Evolutionary conservation across 129 eudicot species (phyloP).

Genomic region (Chrysanthemum lavandulifolium): DNA sequence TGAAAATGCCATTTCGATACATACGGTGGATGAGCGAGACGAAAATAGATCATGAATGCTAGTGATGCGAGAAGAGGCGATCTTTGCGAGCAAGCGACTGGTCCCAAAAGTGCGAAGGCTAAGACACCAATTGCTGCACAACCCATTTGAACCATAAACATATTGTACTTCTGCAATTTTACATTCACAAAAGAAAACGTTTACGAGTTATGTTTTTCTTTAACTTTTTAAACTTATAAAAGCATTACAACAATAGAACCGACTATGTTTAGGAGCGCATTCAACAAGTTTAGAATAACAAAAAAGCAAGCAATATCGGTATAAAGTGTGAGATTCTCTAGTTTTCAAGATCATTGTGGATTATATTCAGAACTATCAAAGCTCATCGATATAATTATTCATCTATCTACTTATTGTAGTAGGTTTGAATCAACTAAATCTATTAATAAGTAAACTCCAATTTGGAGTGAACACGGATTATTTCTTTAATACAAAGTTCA

Average conservation of each 20-base stretch:
- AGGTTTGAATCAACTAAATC: too few relatives aligned
- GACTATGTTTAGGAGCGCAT: too few relatives aligned
- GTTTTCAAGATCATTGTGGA: too few relatives aligned
- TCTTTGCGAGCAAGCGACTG: conserved; percentile 86
- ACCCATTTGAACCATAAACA: conserved; percentile 96
- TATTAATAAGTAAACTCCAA: too few relatives aligned
- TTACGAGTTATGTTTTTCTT: conserved; percentile 13
- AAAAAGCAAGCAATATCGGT: too few relatives aligned
- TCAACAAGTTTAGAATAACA: too few relatives aligned
- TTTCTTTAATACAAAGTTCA: not conserved
- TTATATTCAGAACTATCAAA: too few relatives aligned
- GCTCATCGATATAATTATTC: too few relatives aligned
- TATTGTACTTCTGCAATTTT: conserved; percentile 88
- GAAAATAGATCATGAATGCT: conserved; percentile 83
- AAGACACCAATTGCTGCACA: conserved; percentile 97
- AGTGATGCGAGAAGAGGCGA: conserved; percentile 76
- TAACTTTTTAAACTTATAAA: not conserved
- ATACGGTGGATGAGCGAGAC: conserved; percentile 81
- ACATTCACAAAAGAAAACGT: conserved; percentile 15
- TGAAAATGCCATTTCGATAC: not conserved
- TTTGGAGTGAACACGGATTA: not conserved
- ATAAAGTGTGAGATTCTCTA: too few relatives aligned
- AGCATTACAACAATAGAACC: too few relatives aligned
- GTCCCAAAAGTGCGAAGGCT: conserved; percentile 75
- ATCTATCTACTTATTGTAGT: too few relatives aligned